Percentiles rank a stretch among this genome's conserved stretches.
Conservation (phyloP, 768 basidiomycete species). For the Lentinula raphanica region DNA sequence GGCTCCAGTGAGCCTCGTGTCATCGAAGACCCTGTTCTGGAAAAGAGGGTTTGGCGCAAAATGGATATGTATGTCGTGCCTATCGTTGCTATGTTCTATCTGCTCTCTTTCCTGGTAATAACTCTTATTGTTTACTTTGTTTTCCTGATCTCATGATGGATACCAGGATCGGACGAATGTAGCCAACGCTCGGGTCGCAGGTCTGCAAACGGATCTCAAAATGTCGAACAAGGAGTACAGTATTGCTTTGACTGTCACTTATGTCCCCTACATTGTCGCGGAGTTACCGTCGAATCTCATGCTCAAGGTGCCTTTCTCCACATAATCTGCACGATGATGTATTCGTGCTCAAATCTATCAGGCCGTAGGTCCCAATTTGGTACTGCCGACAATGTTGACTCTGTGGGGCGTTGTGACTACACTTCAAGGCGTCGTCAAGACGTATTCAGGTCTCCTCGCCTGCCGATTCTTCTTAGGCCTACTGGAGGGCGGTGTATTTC, state of each 20-base stretch:
- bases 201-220: constrained; percentile 48
- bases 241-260: constrained; percentile 43
- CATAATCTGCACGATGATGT: neutral
- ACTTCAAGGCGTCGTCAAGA: constrained; percentile 53
- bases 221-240: constrained; percentile 48
- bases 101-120: constrained; percentile 42
- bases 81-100: constrained; percentile 29
- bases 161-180: constrained; percentile 49
- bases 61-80: constrained; percentile 34
- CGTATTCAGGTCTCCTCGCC: constrained; percentile 38
- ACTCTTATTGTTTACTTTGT: neutral
- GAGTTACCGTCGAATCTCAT: constrained; percentile 60
- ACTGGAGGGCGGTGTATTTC: constrained; percentile 53
- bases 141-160: neutral
- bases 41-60: constrained; percentile 28
- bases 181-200: constrained; percentile 58
- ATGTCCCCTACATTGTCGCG: constrained; percentile 50
- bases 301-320: constrained; percentile 40
- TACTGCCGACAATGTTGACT: constrained; percentile 56
- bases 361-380: constrained; percentile 52
- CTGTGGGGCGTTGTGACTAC: constrained; percentile 67
- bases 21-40: constrained; percentile 10
- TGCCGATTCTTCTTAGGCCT: constrained; percentile 50
- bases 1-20: neutral
- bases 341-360: constrained; percentile 11